These are phyloP conservation scores for Odontarrhena argentea DNA, from an alignment of 345 rosid species.

Conservation along the genomic window DNA sequence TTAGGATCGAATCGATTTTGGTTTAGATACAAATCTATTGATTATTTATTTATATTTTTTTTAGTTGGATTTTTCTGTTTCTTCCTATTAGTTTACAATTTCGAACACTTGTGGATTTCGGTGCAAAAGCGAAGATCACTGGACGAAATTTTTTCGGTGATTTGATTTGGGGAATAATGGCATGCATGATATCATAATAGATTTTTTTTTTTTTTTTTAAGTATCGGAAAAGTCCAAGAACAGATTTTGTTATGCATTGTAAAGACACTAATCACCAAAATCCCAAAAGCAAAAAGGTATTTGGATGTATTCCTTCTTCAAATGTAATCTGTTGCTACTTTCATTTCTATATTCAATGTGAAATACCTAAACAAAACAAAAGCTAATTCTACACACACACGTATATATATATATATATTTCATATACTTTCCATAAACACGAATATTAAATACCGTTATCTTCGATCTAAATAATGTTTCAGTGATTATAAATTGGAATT, in stretches of 20 bases:
- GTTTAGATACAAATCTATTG: too few species aligned
- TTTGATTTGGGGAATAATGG: neutral
- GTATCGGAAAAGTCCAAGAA: neutral
- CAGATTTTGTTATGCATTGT: neutral
- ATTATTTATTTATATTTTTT: too few species aligned
- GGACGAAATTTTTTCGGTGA: neutral
- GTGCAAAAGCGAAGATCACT: neutral
- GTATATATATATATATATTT: neutral
- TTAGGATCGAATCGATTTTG: too few species aligned
- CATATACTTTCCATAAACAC: neutral
- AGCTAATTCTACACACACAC: conserved; percentile 5
- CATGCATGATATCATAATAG: neutral
- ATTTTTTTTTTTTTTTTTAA: neutral
- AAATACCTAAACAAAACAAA: conserved; percentile 26
- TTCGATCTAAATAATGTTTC: neutral
- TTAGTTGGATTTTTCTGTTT: too few species aligned
- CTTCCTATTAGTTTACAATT: neutral
- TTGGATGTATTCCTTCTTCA: conserved; percentile 30
- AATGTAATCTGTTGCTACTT: conserved; percentile 9
- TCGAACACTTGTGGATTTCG: neutral
- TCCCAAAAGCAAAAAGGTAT: neutral
- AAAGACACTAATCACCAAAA: conserved; percentile 5
- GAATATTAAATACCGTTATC: conserved; percentile 1
- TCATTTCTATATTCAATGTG: neutral
- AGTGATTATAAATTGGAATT: neutral